Percentiles rank a stretch among this genome's conserved stretches.
These are phyloP conservation scores for Nitzschia palea DNA, from an alignment of 108 stramenopile species.

Conservation along the genomic window DNA sequence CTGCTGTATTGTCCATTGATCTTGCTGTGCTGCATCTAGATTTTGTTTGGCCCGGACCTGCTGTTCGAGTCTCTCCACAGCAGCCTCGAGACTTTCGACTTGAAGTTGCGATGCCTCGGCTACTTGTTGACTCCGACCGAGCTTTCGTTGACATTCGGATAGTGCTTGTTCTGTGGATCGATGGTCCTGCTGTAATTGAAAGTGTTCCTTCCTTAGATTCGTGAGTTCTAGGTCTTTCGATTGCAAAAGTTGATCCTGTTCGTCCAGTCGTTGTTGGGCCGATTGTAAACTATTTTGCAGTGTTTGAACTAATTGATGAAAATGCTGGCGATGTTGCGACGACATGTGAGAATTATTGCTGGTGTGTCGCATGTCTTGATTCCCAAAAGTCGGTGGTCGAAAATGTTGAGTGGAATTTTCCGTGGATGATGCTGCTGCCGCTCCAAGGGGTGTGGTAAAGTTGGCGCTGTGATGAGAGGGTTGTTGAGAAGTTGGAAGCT, in stretches of 20 bases:
- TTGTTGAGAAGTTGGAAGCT: neutral
- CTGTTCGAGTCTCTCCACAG: conserved; percentile 14
- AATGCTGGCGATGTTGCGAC: conserved; percentile 19
- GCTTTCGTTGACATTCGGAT: neutral
- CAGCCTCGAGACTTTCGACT: conserved; percentile 13
- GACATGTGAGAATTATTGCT: neutral
- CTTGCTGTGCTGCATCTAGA: conserved; percentile 9
- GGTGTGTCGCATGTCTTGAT: neutral
- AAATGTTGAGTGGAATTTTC: neutral
- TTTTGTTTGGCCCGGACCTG: conserved; percentile 18
- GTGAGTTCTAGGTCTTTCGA: conserved; percentile 12
- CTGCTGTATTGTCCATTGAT: conserved; percentile 19
- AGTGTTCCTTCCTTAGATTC: neutral
- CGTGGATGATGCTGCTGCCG: neutral
- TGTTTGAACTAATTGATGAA: conserved; percentile 22
- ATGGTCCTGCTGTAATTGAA: conserved; percentile 16
- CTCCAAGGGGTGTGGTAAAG: no score
- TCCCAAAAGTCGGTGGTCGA: conserved; percentile 9
- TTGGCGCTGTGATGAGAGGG: neutral
- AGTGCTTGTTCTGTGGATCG: conserved; percentile 2
- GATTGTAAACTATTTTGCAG: conserved; percentile 25
- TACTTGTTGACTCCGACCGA: conserved; percentile 13
- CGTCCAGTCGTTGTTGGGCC: conserved; percentile 37
- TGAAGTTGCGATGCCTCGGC: conserved; percentile 18
- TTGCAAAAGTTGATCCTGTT: conserved; percentile 26